Percentiles rank a stretch among this genome's conserved stretches.
These are phyloP conservation scores for Flaveria robusta DNA, from an alignment of 129 eudicot species.

Conservation along the genomic window DNA sequence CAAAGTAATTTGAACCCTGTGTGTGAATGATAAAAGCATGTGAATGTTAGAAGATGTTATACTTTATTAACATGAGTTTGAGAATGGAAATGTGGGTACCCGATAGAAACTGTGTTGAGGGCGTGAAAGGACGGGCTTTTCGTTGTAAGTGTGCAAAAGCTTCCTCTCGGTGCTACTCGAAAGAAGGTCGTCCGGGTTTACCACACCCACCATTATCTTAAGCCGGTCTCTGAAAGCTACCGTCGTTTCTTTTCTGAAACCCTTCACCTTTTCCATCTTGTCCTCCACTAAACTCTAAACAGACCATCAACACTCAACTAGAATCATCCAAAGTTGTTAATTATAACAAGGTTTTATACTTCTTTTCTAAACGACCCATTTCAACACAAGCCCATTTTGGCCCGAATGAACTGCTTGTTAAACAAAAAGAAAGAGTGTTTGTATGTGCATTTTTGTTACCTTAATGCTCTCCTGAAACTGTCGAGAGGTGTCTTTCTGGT, in stretches of 20 bases:
- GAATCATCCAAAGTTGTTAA: neutral
- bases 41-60: neutral
- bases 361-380: neutral
- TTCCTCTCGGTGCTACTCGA: slow-evolving; percentile 74
- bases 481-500: slow-evolving; percentile 55
- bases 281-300: slow-evolving; percentile 68
- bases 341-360: neutral
- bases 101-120: slow-evolving; percentile 88
- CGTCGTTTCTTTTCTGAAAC: slow-evolving; percentile 62
- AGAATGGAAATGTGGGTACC: slow-evolving; percentile 38
- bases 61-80: neutral
- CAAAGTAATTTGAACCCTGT: slow-evolving; percentile 87
- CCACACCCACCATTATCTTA: slow-evolving; percentile 86
- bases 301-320: neutral
- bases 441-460: slow-evolving; percentile 40
- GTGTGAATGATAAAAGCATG: neutral
- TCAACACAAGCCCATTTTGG: neutral
- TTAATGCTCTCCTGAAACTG: slow-evolving; percentile 65
- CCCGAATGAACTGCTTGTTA: neutral
- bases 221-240: slow-evolving; percentile 80
- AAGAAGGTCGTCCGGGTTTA: slow-evolving; percentile 83
- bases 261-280: slow-evolving; percentile 65
- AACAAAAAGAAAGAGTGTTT: neutral
- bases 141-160: slow-evolving; percentile 83
- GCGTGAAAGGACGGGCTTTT: slow-evolving; percentile 91